Percentiles rank a stretch among this genome's conserved stretches.
phyloP scores from a whole-genome alignment of 345 rosid species.

The Kernera saxatilis region DNA sequence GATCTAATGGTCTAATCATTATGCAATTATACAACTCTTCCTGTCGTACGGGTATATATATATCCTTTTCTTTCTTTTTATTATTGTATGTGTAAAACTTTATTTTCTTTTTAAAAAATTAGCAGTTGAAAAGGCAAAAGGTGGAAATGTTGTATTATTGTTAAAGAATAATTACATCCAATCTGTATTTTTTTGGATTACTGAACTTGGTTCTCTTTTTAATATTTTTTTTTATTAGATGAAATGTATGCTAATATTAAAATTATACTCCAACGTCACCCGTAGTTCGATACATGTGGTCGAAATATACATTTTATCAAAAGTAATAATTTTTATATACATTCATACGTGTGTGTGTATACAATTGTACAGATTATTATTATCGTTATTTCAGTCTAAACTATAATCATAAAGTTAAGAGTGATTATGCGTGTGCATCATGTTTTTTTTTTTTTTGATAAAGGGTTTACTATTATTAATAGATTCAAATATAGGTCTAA shows the following conservation, averaged over 20 bases:
- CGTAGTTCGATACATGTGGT: slow-evolving; percentile 13
- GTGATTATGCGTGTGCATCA: background rate
- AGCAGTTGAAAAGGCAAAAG: slow-evolving; percentile 28
- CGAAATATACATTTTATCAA: background rate
- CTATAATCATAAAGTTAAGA: background rate
- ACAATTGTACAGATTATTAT: background rate
- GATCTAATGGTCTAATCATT: slow-evolving; percentile 23
- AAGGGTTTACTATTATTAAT: no score
- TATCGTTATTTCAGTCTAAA: background rate
- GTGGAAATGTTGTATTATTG: slow-evolving; percentile 13
- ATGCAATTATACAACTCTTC: slow-evolving; percentile 4
- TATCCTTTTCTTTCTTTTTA: background rate
- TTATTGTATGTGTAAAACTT: background rate
- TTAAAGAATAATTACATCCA: slow-evolving; percentile 24
- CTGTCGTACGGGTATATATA: slow-evolving; percentile 10
- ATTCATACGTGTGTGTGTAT: slow-evolving; percentile 1
- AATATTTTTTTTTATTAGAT: background rate
- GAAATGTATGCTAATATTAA: background rate
- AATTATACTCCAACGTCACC: background rate
- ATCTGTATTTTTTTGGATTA: slow-evolving; percentile 31
- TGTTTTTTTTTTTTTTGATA: no score
- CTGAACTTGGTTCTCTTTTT: slow-evolving; percentile 7
- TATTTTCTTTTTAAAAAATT: background rate
- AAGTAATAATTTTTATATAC: background rate
- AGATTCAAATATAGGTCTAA: no score